These are phyloP conservation scores for Pseudohalonectria lignicola DNA, from an alignment of 2,329 filamentous ascomycete species.

Conservation along the genomic window DNA sequence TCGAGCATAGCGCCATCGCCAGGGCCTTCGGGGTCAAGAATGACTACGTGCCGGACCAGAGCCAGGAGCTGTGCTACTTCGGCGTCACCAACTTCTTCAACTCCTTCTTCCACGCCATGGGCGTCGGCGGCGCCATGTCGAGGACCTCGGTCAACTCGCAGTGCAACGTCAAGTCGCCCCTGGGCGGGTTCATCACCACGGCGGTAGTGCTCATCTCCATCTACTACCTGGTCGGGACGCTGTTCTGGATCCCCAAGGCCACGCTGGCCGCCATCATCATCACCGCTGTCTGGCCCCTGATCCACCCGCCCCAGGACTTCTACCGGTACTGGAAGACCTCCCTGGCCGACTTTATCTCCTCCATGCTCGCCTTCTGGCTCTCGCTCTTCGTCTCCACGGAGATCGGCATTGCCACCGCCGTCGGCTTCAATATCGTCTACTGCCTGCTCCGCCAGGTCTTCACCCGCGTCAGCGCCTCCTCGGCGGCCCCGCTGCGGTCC, in stretches of 20 bases:
- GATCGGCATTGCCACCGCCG: slow-evolving; percentile 45
- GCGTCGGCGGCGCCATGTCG: slow-evolving; percentile 55
- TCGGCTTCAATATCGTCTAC: slow-evolving; percentile 54
- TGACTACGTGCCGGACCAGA: slow-evolving; percentile 51
- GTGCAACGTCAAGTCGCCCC: slow-evolving; percentile 49
- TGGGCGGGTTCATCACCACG: slow-evolving; percentile 49
- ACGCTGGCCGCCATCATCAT: slow-evolving; percentile 58
- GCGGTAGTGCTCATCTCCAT: slow-evolving; percentile 51
- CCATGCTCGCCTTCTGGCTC: slow-evolving; percentile 54
- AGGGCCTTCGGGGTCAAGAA: slow-evolving; percentile 52
- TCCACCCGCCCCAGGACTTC: slow-evolving; percentile 46
- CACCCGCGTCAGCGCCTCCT: slow-evolving; percentile 23
- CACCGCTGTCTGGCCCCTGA: slow-evolving; percentile 51
- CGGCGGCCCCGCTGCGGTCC: slow-evolving; percentile 14
- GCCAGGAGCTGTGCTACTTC: slow-evolving; percentile 54
- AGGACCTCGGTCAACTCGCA: slow-evolving; percentile 57
- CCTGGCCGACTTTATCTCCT: slow-evolving; percentile 51
- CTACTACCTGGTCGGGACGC: slow-evolving; percentile 46
- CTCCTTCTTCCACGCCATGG: slow-evolving; percentile 53
- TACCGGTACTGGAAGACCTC: slow-evolving; percentile 55
- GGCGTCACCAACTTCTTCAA: slow-evolving; percentile 53
- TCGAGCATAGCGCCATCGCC: slow-evolving; percentile 55
- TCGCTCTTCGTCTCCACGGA: slow-evolving; percentile 51
- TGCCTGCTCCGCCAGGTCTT: slow-evolving; percentile 49
- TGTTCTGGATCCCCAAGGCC: slow-evolving; percentile 59